A percentile compares a stretch with the other conserved stretches of the same genome.
phyloP scores from a whole-genome alignment of 495 filamentous ascomycete species.

The Tuber melanosporum region DNA sequence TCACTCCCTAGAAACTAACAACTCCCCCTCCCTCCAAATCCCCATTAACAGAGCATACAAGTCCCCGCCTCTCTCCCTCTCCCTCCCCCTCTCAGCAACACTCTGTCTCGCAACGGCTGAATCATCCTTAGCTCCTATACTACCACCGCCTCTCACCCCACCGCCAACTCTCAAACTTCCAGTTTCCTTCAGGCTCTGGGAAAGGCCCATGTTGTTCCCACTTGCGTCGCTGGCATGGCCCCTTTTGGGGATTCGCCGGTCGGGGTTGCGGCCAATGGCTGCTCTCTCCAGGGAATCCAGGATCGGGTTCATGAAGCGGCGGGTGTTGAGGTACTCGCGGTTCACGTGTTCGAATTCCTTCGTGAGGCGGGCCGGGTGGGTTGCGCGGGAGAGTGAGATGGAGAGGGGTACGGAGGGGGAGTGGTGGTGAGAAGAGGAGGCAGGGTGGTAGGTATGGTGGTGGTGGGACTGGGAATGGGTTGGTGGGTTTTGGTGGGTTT shows the following conservation, averaged over 20 bases:
- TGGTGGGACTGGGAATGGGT: slow-evolving; percentile 48
- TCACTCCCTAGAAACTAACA: slow-evolving; percentile 31
- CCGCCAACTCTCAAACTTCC: slow-evolving; percentile 11
- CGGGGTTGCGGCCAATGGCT: slow-evolving; percentile 46
- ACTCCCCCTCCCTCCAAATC: slow-evolving; percentile 28
- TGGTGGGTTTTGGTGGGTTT: slow-evolving; percentile 8
- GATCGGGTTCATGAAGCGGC: slow-evolving; percentile 61
- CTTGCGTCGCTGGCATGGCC: slow-evolving; percentile 32
- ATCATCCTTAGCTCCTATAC: slow-evolving; percentile 29
- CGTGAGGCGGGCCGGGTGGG: slow-evolving; percentile 45
- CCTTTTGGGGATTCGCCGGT: slow-evolving; percentile 46
- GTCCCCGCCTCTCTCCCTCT: slow-evolving; percentile 17
- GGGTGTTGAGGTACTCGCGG: slow-evolving; percentile 61
- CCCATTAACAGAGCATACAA: slow-evolving; percentile 28
- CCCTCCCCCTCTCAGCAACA: slow-evolving; percentile 9
- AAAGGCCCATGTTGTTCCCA: slow-evolving; percentile 42
- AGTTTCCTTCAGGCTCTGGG: slow-evolving; percentile 45
- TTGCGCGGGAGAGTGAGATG: background rate
- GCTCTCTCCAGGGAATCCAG: slow-evolving; percentile 54
- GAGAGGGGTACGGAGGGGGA: background rate
- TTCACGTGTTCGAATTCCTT: slow-evolving; percentile 57
- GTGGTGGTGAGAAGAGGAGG: background rate
- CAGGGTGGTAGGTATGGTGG: slow-evolving; percentile 39
- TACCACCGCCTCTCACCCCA: background rate
- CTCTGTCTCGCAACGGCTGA: slow-evolving; percentile 17